Evolutionary conservation across 1,284 basidiomycete species (phyloP), one percentile per base, ranked within the genome.

Genomic region (Mycena citricolor): DNA sequence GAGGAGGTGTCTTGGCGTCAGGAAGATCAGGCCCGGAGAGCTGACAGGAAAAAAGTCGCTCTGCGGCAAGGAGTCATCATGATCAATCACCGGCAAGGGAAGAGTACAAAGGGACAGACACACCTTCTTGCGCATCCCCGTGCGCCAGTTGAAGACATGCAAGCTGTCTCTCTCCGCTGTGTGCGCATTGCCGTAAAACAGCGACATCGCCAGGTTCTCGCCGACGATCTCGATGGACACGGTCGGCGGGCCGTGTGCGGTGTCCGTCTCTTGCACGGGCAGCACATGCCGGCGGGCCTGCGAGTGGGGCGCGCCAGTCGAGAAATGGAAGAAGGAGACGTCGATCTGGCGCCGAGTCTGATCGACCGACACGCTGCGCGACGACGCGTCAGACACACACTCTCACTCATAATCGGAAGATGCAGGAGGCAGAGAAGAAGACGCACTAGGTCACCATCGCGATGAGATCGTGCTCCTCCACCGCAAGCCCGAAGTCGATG

Each of bases 381-480:
- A n/a, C n/a, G n/a, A n/a, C n/a, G n/a, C n/a, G n/a, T n/a, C n/a
- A n/a, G n/a, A n/a, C n/a, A n/a, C n/a, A n/a, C n/a, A n/a, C n/a
- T n/a, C n/a, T n/a, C n/a, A n/a, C n/a, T n/a, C n/a, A n/a, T n/a
- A n/a, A n/a, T n/a, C n/a, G n/a, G n/a, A n/a, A n/a, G n/a, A n/a
- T n/a, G 22, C 24, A 17, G 8, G 4, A 32, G 13, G 19, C 8
- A 17, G 39, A 5, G 17, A 24, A 16, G 13, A 22, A 8, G 23
- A 51, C 44, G n/a, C 32, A 54, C 51, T 43, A 50, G 14, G 51
- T 51, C 8, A 56, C 47, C 16, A 53, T 31, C 6, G 56, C 54
- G 32, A 56, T 44, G 4, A 56, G 36, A 34, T 57, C 54, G 29
- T 56, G 52, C 37, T 57, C 56, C 34, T 53, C 51, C 21, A 58